phyloP scores from a whole-genome alignment of 768 basidiomycete genomes.

The Dacryopinax primogenitus region DNA sequence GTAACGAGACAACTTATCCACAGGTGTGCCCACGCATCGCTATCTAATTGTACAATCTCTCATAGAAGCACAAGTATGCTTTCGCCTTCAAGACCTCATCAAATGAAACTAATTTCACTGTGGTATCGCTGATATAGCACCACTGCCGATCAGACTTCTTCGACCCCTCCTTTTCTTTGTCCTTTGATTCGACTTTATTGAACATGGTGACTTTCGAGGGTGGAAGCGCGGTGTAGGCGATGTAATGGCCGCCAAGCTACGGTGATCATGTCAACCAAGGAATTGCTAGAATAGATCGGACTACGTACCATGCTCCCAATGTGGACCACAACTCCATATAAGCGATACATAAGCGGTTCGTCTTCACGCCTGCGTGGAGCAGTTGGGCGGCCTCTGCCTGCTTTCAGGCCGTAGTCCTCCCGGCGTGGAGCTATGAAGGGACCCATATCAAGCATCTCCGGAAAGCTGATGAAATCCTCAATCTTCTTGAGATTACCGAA shows the following conservation, averaged over 20 bases:
- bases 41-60: slow-evolving; percentile 36
- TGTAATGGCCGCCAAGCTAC: slow-evolving; percentile 86
- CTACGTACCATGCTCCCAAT: slow-evolving; percentile 69
- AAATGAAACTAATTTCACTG: slow-evolving; percentile 63
- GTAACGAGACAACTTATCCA: background rate
- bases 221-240: slow-evolving; percentile 70
- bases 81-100: slow-evolving; percentile 85
- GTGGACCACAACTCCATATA: slow-evolving; percentile 76
- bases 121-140: slow-evolving; percentile 86
- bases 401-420: slow-evolving; percentile 47
- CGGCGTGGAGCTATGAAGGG: slow-evolving; percentile 77
- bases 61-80: slow-evolving; percentile 91
- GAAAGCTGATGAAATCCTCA: slow-evolving; percentile 85
- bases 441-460: slow-evolving; percentile 67
- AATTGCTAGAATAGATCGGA: background rate
- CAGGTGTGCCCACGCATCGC: background rate
- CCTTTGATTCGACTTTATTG: background rate
- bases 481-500: slow-evolving; percentile 58
- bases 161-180: background rate
- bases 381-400: slow-evolving; percentile 22
- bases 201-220: background rate
- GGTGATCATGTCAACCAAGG: background rate
- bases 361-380: slow-evolving; percentile 22
- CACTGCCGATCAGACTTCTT: slow-evolving; percentile 44
- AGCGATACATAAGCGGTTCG: slow-evolving; percentile 43